Evolutionary conservation across 2,329 filamentous ascomycete species (phyloP).

Genomic region (Aureobasidium vineae): DNA sequence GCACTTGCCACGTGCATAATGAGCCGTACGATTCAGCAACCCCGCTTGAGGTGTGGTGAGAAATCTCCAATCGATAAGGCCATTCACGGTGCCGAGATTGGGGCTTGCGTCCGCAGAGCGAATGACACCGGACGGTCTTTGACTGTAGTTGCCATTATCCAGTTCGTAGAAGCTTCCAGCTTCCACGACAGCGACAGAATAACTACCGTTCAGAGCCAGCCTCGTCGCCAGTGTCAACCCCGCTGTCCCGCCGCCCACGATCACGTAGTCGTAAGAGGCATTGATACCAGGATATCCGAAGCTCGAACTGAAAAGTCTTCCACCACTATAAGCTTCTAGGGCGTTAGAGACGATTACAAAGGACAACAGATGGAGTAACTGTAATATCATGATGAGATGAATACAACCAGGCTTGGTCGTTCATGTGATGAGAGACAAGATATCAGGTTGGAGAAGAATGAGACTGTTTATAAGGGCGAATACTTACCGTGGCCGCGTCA

Average conservation of each 20-base stretch:
- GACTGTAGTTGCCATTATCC: constrained; percentile 33
- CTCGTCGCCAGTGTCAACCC: constrained; percentile 31
- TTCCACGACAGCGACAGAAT: constrained; percentile 33
- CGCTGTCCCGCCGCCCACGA: constrained; percentile 30
- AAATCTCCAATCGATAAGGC: constrained; percentile 36
- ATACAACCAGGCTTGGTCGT: neutral
- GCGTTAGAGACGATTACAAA: neutral
- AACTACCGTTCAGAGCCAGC: constrained; percentile 29
- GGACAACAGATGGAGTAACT: neutral
- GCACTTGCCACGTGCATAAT: constrained; percentile 36
- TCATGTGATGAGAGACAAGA: neutral
- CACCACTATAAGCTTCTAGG: neutral
- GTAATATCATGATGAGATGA: neutral
- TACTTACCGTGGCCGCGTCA: neutral
- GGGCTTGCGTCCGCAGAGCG: neutral
- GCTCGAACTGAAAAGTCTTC: neutral
- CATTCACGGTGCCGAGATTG: constrained; percentile 29
- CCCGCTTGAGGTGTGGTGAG: constrained; percentile 31
- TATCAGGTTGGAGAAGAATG: neutral
- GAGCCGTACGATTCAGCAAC: constrained; percentile 24
- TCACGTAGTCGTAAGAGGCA: constrained; percentile 31
- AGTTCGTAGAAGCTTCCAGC: constrained; percentile 33
- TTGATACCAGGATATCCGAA: neutral
- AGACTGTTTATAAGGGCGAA: neutral
- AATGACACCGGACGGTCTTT: constrained; percentile 30